Base-by-base conservation (phyloP, 331 rosid species). In the Quercus phellos region DNA sequence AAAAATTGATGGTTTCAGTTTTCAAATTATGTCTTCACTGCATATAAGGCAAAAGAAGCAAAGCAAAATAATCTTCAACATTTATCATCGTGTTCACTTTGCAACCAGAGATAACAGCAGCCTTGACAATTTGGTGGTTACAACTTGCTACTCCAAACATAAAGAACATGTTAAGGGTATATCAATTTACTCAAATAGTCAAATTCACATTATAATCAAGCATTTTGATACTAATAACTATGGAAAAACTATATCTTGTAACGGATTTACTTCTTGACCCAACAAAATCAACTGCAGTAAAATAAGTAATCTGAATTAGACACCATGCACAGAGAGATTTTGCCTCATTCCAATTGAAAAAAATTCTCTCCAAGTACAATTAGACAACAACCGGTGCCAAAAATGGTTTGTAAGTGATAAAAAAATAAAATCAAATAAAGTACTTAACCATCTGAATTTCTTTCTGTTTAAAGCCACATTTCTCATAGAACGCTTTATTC, bases 361-460 rank as follows among this genome's bases (percentile, higher is more conserved):
- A 6, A 32, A 61, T 26, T 0, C 0, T 56, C 29, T 22, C 64
- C 0, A 10, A 58, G 0, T 58, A 22, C 30, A 58, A 19, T 21
- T n/a, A 63, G 18, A 29, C 43, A 29, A 17, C 13, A 63, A 16
- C 17, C 5, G 3, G 6, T 63, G 17, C 43, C 69, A 63, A 60
- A 26, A 60, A 13, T 60, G 35, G 14, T 46, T 46, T 46, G 4
- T 46, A 46, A 12, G 53, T 46, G 53, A 46, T 12, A 46, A 35
- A 60, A 27, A 11, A 60, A 60, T 2, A 17, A 30, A 66, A 32
- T 90, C 92, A 90, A 51, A 34, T 56, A 80, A 93, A 89, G 81
- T 93, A 93, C 87, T 81, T 82, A 73, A 60, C 92, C 97, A 93
- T 93, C 75, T 93, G 93, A 87, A 93, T 55, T 46, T 75, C 82